Conservation (phyloP, 495 filamentous ascomycete species). For the Hypoxylon fragiforme region DNA sequence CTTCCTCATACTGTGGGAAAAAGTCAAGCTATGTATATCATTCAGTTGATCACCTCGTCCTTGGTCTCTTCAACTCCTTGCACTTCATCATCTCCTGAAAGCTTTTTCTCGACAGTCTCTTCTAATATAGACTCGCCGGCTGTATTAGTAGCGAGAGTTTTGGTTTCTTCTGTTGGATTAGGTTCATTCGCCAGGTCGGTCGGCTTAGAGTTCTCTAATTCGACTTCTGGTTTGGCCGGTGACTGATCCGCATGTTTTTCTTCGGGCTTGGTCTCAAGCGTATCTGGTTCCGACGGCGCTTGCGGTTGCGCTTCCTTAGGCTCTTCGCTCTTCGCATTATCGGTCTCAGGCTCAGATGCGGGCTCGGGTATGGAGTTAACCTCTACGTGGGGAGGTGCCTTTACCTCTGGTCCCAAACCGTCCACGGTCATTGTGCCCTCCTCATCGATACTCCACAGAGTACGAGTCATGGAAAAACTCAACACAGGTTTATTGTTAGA, state of each 20-base stretch:
- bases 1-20: not conserved
- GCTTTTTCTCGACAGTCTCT: constrained; percentile 44
- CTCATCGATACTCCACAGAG: constrained; percentile 55
- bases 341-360: constrained; percentile 16
- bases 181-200: constrained; percentile 11
- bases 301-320: constrained; percentile 38
- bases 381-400: too few relatives aligned
- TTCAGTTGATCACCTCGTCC: constrained; percentile 32
- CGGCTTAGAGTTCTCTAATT: constrained; percentile 2
- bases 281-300: constrained; percentile 31
- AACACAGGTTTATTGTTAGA: constrained; percentile 29
- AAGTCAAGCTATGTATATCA: not conserved
- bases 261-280: constrained; percentile 28
- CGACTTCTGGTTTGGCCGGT: constrained; percentile 14
- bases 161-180: constrained; percentile 31
- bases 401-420: constrained; percentile 33
- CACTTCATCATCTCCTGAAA: constrained; percentile 37
- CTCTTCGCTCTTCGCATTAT: constrained; percentile 27
- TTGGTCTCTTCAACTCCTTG: constrained; percentile 39
- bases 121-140: constrained; percentile 57
- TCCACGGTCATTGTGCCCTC: constrained; percentile 50
- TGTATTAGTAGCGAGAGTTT: constrained; percentile 57
- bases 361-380: constrained; percentile 18
- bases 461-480: constrained; percentile 46
- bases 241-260: constrained; percentile 19